Evolutionary conservation across 768 basidiomycete species (phyloP), one percentile per base, ranked within the genome.

Genomic region (Lentinus tigrinus): DNA sequence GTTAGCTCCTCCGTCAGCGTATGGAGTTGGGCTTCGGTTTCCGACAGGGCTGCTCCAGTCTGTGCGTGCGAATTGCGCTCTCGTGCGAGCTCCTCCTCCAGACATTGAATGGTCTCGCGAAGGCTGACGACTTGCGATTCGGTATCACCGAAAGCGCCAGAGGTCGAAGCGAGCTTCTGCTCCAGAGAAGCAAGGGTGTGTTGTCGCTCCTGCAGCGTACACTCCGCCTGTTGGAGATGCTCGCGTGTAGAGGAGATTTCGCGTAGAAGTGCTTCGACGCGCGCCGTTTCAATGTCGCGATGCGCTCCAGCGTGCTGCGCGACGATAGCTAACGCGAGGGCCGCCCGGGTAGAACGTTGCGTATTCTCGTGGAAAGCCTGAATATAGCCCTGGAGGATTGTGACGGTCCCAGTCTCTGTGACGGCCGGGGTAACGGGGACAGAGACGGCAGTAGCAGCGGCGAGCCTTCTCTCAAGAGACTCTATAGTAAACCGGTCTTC

Each of bases 401-500:
- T 54, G 49, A 54, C 27, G 31, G 31, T 31, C 42, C 64, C 50
- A 2, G 56, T 58, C 9, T 36, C 16, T 21, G 62, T 56, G 37
- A 58, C 57, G 5, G 47, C 24, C 1, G 58, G 50, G 13, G 56
- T 53, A 14, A 47, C 31, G 7, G 56, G 53, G 17, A 59, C 26
- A 14, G 46, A 54, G 13, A 53, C 54, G 40, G 63, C 61, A 16
- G 54, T 56, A 39, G 63, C 61, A n/a, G 71, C 61, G 1, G 75
- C 69, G 21, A 88, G 71, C 56, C 80, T 81, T 34, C 76, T 74
- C 65, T 85, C 78, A 47, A 87, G 70, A 0, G 84, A 80, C 58
- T 89, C 81, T 16, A 84, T 78, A 2, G 83, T 74, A 64, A 89
- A 87, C 61, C 75, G 81, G 24, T 83, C 82, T 71, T 93, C 90